Evolutionary conservation across 306 rosid species (phyloP).

Genomic region (Carpinus fangiana): DNA sequence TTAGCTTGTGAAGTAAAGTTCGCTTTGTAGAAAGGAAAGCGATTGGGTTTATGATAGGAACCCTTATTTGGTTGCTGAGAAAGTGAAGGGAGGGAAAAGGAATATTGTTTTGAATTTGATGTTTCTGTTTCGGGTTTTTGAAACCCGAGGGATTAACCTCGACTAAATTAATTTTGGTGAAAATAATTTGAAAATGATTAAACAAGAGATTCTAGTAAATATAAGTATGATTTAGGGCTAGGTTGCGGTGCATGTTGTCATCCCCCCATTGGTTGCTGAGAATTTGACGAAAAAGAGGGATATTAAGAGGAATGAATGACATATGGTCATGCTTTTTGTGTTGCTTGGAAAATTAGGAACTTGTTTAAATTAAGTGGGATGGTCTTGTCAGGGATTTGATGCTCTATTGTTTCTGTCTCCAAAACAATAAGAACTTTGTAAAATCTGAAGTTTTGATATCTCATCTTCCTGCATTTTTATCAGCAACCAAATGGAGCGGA

Average conservation of each 20-base stretch:
- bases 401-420: constrained; percentile 15
- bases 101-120: neutral
- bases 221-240: neutral
- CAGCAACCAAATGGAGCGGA: constrained; percentile 54
- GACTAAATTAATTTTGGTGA: neutral
- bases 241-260: neutral
- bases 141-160: neutral
- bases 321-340: neutral
- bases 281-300: neutral
- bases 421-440: constrained; percentile 8
- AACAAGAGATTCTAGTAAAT: neutral
- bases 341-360: neutral
- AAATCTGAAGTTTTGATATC: constrained; percentile 36
- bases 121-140: neutral
- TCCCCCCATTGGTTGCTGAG: neutral
- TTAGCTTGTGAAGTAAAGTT: neutral
- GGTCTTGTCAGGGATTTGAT: constrained; percentile 4
- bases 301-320: neutral
- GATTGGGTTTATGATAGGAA: neutral
- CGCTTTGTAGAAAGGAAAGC: too few relatives aligned
- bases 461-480: constrained; percentile 47
- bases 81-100: neutral
- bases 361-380: neutral
- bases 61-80: neutral
- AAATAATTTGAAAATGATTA: neutral